Conservation (phyloP, 331 rosid genomes). For the Quercus lobata region DNA sequence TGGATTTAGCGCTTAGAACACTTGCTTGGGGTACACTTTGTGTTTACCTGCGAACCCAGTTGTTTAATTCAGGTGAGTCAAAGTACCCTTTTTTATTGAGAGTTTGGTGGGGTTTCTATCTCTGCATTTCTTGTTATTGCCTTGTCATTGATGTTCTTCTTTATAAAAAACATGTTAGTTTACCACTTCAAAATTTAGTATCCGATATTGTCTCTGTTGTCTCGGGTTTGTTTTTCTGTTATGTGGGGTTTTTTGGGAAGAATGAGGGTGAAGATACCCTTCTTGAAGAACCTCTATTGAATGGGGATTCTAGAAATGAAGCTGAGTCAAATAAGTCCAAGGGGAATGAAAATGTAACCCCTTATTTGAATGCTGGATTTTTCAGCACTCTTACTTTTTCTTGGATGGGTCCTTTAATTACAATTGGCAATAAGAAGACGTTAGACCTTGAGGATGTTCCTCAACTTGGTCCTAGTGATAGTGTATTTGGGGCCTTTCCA, state of each 20-base stretch:
- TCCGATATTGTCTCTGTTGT: slow-evolving; percentile 32
- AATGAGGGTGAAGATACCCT: slow-evolving; percentile 8
- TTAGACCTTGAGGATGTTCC: slow-evolving; percentile 61
- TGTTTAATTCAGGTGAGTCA: slow-evolving; percentile 14
- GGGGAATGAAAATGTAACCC: slow-evolving; percentile 39
- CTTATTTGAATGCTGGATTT: slow-evolving; percentile 43
- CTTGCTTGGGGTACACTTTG: slow-evolving; percentile 39
- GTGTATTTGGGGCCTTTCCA: slow-evolving; percentile 30
- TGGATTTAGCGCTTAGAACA: slow-evolving; percentile 38
- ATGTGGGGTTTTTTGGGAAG: slow-evolving; percentile 25
- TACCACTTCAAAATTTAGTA: slow-evolving; percentile 25
- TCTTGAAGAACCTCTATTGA: slow-evolving; percentile 45
- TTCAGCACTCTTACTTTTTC: slow-evolving; percentile 42
- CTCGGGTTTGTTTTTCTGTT: slow-evolving; percentile 29
- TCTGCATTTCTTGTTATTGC: slow-evolving; percentile 33
- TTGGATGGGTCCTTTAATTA: slow-evolving; percentile 48
- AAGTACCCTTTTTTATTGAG: slow-evolving; percentile 26
- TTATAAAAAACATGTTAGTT: slow-evolving; percentile 11
- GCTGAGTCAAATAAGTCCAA: slow-evolving; percentile 16
- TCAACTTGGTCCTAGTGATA: slow-evolving; percentile 38
- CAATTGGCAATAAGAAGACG: slow-evolving; percentile 41
- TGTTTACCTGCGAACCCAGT: slow-evolving; percentile 28
- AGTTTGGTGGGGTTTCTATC: slow-evolving; percentile 49
- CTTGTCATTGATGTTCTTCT: slow-evolving; percentile 28
- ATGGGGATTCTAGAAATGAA: slow-evolving; percentile 28